Conservation (phyloP, 192 early-diverging fungal genomes). For the Dissophora globulifera region DNA sequence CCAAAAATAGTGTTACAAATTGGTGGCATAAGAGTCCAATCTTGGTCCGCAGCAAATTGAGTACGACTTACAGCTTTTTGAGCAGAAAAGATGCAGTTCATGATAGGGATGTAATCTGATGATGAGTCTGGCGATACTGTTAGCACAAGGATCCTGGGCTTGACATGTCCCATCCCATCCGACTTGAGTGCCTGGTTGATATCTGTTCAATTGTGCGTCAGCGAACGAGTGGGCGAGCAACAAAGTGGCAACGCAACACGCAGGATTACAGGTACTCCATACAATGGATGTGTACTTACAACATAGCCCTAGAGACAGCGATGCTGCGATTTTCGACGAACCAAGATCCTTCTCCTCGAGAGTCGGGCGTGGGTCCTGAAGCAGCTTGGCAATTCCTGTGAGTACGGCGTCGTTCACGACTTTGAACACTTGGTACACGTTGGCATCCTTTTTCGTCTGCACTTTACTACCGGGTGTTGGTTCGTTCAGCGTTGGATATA, state of each 20-base stretch:
- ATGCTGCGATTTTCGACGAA: conserved; percentile 67
- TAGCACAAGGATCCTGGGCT: conserved; percentile 85
- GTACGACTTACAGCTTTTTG: conserved; percentile 77
- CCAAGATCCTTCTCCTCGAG: conserved; percentile 48
- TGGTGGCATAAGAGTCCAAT: not conserved
- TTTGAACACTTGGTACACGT: conserved; percentile 67
- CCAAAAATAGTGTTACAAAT: not conserved
- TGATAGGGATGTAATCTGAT: conserved; percentile 92
- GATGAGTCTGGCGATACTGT: conserved; percentile 90
- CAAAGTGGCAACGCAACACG: not conserved
- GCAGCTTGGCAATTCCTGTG: conserved; percentile 45
- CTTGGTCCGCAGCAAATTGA: not conserved
- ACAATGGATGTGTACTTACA: conserved; percentile 50
- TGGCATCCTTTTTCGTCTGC: conserved; percentile 57
- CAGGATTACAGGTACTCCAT: not conserved
- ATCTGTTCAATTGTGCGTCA: conserved; percentile 59
- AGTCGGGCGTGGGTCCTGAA: conserved; percentile 46
- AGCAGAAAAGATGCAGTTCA: conserved; percentile 99
- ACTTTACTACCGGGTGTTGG: conserved; percentile 20
- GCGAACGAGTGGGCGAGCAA: conserved; percentile 24
- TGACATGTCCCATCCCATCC: conserved; percentile 65
- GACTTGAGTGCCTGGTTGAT: conserved; percentile 71
- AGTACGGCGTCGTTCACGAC: conserved; percentile 63
- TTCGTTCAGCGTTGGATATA: conserved; percentile 61
- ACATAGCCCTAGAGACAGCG: conserved; percentile 69